These are phyloP conservation scores for Malassezia japonica DNA, from an alignment of 1,284 basidiomycete species.

Conservation along the genomic window DNA sequence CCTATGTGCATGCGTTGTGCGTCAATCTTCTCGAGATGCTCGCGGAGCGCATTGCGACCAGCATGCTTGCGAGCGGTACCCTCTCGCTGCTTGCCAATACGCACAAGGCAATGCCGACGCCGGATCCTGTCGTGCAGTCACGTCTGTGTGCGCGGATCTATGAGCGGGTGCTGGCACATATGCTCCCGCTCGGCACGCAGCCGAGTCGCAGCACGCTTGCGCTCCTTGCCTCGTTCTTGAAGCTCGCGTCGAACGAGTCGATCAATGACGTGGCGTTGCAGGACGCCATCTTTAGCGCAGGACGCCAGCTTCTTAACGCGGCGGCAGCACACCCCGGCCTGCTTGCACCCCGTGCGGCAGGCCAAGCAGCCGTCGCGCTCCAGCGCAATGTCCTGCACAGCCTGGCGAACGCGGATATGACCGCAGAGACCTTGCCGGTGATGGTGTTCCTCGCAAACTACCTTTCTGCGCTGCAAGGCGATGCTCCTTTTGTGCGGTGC, in stretches of 20 bases:
- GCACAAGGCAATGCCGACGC: constrained; percentile 15
- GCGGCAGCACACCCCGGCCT: neutral
- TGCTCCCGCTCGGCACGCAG: neutral
- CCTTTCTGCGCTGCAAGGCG: neutral
- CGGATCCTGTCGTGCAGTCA: constrained; percentile 13
- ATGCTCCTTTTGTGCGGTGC: constrained; percentile 28
- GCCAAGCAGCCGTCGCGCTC: neutral
- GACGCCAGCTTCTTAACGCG: neutral
- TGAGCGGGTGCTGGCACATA: neutral
- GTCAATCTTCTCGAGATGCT: constrained; percentile 19
- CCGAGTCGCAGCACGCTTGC: neutral
- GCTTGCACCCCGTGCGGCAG: neutral
- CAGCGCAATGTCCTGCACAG: constrained; percentile 14
- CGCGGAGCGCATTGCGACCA: constrained; percentile 20
- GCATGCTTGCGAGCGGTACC: constrained; percentile 22
- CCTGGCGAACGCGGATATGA: neutral
- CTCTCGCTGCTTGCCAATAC: constrained; percentile 11
- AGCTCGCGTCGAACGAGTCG: constrained; percentile 16
- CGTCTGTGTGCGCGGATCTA: constrained; percentile 11
- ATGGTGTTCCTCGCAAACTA: neutral
- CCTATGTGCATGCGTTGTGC: neutral
- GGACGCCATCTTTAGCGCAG: neutral
- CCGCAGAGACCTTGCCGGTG: neutral
- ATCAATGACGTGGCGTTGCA: constrained; percentile 3
- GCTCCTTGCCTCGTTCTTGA: constrained; percentile 1